Evolutionary conservation across 257 asterid genomes (phyloP), one percentile per base, ranked within the genome.

Genomic region (Echites panduratus): DNA sequence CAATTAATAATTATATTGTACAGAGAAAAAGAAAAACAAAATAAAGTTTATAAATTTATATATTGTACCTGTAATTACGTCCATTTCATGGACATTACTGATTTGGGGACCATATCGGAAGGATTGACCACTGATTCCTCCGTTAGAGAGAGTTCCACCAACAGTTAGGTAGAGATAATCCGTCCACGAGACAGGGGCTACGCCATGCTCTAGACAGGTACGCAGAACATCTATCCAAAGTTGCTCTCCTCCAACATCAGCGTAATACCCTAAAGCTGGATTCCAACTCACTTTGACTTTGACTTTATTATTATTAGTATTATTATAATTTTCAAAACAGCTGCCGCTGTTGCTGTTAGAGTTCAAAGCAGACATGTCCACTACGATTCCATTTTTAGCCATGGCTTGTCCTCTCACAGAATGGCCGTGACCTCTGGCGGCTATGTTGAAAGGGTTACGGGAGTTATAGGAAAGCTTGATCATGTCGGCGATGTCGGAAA

Each of bases 111-210:
- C 97, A 76, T 89, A 57, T 0, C 78, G 75, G 35, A 86, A 91
- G 0, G 91, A 58, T 41, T 91, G 97, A 0, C 97, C 97, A 78
- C 97, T 84, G 7, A 91, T 84, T 7, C 96, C 97, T 0, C 72
- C 97, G 58, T 91, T 91, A 22, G 97, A 91, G 11, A 91, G 88
- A 0, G 96, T 89, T 20, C 97, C 96, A 0, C 96, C 97, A 50
- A 89, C 96, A 4, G 80, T 87, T 4, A 89, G 76, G 83, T 89
- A 82, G 70, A 91, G 65, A 68, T 86, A 91, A 69, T 91, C 97
- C 0, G 97, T 89, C 97, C 94, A 91, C 0, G 97, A 85, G 0
- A 82, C 75, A 0, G 96, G 94, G 19, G 90, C 77, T 1, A 91
- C 69, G 0, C 89, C 92, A 70, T 81, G 76, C 75, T 82, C 84